A percentile compares a stretch with the other conserved stretches of the same genome.
Conservation (phyloP, 352 stramenopile genomes). For the Aphanomyces astaci region DNA sequence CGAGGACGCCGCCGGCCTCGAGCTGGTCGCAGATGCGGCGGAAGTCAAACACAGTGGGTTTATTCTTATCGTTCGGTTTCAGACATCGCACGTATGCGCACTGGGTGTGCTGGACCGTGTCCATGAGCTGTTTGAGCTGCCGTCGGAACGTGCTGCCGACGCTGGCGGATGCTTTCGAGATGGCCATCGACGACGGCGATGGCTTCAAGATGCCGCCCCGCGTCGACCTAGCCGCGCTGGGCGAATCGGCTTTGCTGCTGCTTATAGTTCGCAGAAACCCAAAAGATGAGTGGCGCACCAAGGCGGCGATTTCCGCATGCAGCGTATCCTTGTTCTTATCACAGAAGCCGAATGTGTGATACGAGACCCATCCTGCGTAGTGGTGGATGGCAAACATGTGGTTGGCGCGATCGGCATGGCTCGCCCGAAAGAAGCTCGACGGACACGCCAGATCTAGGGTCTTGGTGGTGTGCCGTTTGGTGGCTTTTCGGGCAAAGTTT, state of each 20-base stretch:
- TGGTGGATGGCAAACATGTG: slow-evolving; percentile 81
- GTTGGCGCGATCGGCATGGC: slow-evolving; percentile 71
- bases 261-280: slow-evolving; percentile 60
- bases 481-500: slow-evolving; percentile 80
- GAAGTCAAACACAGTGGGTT: slow-evolving; percentile 67
- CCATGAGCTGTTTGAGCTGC: slow-evolving; percentile 88
- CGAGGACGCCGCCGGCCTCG: slow-evolving; percentile 97
- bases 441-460: not conserved
- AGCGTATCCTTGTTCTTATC: slow-evolving; percentile 95
- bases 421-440: slow-evolving; percentile 50
- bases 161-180: slow-evolving; percentile 31
- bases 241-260: no score
- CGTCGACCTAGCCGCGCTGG: slow-evolving; percentile 22
- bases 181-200: slow-evolving; percentile 35
- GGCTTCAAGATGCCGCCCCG: slow-evolving; percentile 31
- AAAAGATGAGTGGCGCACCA: slow-evolving; percentile 65
- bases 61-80: slow-evolving; percentile 96
- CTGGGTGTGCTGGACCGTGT: slow-evolving; percentile 89
- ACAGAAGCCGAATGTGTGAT: slow-evolving; percentile 90
- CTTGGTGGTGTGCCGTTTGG: slow-evolving; percentile 58
- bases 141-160: slow-evolving; percentile 86
- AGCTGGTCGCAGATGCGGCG: slow-evolving; percentile 95
- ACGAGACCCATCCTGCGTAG: slow-evolving; percentile 91
- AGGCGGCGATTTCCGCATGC: slow-evolving; percentile 70
- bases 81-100: slow-evolving; percentile 98